Evolutionary conservation across 164 flowering plant genomes (phyloP).

Genomic region (Vitis vinifera): ASM3070453v1 NC_081817.1:6194501-6195000

Average conservation of each 20-base stretch:
- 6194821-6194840: background rate
- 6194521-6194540: too few relatives aligned
- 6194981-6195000: slow-evolving; percentile 85
- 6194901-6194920: slow-evolving; percentile 57
- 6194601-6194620: too few relatives aligned
- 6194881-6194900: slow-evolving; percentile 64
- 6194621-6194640: background rate
- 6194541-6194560: too few relatives aligned
- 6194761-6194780: slow-evolving; percentile 94
- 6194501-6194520: too few relatives aligned
- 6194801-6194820: background rate
- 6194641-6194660: slow-evolving; percentile 8
- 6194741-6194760: slow-evolving; percentile 67
- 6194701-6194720: slow-evolving; percentile 89
- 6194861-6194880: slow-evolving; percentile 83
- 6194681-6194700: slow-evolving; percentile 96
- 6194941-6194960: slow-evolving; percentile 53
- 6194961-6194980: slow-evolving; percentile 82
- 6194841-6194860: slow-evolving; percentile 68
- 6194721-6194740: slow-evolving; percentile 67
- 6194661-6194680: slow-evolving; percentile 91
- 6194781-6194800: slow-evolving; percentile 3
- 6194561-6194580: too few relatives aligned
- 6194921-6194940: slow-evolving; percentile 48
- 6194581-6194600: too few relatives aligned